phyloP scores from a whole-genome alignment of 139 green algal genomes.

The Chlamydomonas sp. region DNA sequence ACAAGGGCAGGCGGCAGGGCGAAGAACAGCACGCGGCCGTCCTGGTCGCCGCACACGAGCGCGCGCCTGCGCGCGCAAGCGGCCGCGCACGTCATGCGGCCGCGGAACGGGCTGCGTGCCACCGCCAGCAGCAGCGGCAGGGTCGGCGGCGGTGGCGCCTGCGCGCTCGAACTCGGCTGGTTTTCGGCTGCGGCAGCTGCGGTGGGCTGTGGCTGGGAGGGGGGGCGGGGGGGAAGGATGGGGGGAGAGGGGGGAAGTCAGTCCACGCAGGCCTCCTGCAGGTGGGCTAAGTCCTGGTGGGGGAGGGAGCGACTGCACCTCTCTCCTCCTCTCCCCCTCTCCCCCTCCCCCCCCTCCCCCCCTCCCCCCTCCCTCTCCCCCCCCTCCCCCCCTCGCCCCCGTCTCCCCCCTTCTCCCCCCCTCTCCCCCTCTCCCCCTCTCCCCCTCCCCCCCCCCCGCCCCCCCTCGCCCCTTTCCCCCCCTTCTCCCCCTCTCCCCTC shows the following conservation, averaged over 20 bases:
- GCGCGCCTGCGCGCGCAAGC: background rate
- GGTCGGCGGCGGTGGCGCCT: background rate
- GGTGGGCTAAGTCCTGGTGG: background rate
- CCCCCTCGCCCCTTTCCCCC: too few species aligned
- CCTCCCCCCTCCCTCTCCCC: too few species aligned
- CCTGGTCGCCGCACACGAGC: conserved; percentile 21
- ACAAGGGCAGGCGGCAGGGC: background rate
- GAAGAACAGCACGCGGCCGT: conserved; percentile 19
- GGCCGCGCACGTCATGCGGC: conserved; percentile 11
- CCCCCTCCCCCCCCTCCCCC: too few species aligned
- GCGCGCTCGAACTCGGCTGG: too few species aligned
- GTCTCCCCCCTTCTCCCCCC: too few species aligned
- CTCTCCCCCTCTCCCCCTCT: too few species aligned
- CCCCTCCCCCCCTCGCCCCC: too few species aligned
- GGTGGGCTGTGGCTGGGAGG: background rate
- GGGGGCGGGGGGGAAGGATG: background rate
- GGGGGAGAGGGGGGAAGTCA: background rate
- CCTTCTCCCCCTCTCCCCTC: too few species aligned
- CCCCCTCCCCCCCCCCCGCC: too few species aligned
- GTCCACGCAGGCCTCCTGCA: conserved; percentile 9
- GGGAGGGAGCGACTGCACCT: too few species aligned
- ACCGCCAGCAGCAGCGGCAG: background rate
- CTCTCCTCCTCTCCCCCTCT: too few species aligned
- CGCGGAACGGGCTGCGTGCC: conserved; percentile 7
- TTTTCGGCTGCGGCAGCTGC: too few species aligned